Conservation (phyloP, 306 rosid genomes). For the Herpetospermum pedunculosum region DNA sequence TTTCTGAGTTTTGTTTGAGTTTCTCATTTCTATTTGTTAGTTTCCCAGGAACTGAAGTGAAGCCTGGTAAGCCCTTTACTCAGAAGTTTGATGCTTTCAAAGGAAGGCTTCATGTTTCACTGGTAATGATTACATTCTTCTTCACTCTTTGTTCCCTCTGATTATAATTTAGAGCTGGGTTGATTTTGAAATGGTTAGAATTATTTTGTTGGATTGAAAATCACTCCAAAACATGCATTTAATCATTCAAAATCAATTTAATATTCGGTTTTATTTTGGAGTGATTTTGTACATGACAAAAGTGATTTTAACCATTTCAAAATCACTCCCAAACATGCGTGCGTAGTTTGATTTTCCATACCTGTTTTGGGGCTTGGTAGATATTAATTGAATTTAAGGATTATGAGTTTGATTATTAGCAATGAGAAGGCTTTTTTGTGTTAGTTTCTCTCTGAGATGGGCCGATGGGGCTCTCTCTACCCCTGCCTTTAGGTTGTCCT, state of each 20-base stretch:
- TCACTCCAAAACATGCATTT: too few species aligned
- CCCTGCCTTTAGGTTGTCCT: not conserved
- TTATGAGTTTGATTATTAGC: not conserved
- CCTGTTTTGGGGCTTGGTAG: not conserved
- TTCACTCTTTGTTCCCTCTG: not conserved
- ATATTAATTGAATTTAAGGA: not conserved
- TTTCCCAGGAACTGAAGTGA: slow-evolving; percentile 61
- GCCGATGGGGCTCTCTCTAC: not conserved
- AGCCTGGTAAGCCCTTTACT: slow-evolving; percentile 68
- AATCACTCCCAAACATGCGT: too few species aligned
- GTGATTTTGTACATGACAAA: too few species aligned
- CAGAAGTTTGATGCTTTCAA: slow-evolving; percentile 32
- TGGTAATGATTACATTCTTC: slow-evolving; percentile 27
- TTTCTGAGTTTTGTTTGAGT: not conserved
- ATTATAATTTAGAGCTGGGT: not conserved
- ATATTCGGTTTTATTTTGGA: too few species aligned
- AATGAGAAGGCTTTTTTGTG: not conserved
- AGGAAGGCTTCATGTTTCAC: slow-evolving; percentile 81
- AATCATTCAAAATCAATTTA: too few species aligned
- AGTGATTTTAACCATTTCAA: too few species aligned
- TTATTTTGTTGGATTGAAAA: too few species aligned
- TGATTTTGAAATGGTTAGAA: too few species aligned
- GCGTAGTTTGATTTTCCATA: not conserved
- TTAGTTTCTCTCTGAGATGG: not conserved
- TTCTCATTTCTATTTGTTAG: not conserved